phyloP scores from a whole-genome alignment of 208 protist genomes.

The Angomonas deanei region DNA sequence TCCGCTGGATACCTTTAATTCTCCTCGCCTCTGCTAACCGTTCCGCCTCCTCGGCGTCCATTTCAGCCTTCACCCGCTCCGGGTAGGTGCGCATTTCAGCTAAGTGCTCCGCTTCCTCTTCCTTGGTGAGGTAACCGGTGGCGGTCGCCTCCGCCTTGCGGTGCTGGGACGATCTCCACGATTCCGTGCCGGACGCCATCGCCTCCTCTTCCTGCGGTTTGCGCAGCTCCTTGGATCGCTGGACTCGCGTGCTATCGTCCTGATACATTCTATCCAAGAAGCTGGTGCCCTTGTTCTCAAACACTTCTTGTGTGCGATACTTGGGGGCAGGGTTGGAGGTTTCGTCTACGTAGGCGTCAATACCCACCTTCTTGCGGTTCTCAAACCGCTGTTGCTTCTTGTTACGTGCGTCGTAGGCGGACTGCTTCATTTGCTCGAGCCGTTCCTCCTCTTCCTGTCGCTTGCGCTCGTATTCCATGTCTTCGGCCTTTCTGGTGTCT shows the following conservation, averaged over 20 bases:
- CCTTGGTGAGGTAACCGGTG: constrained; percentile 50
- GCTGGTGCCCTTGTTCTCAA: constrained; percentile 46
- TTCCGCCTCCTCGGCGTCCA: constrained; percentile 22
- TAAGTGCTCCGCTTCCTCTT: constrained; percentile 56
- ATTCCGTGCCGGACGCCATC: neutral
- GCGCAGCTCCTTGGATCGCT: constrained; percentile 10
- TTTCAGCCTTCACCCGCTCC: constrained; percentile 33
- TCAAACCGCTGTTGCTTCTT: constrained; percentile 53
- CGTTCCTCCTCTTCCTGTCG: constrained; percentile 31
- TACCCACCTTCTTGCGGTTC: constrained; percentile 27
- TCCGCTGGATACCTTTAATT: constrained; percentile 36
- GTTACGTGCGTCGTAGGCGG: constrained; percentile 16
- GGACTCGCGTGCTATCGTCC: constrained; percentile 18
- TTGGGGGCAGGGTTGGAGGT: constrained; percentile 20
- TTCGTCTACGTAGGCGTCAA: constrained; percentile 24
- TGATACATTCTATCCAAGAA: constrained; percentile 38
- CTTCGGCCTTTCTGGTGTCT: constrained; percentile 26
- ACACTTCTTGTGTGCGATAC: constrained; percentile 67
- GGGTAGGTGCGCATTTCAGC: constrained; percentile 58
- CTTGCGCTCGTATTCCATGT: constrained; percentile 20
- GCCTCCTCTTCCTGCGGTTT: constrained; percentile 9
- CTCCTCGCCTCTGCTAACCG: constrained; percentile 32
- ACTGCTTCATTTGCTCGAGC: constrained; percentile 29
- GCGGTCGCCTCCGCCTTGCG: constrained; percentile 32
- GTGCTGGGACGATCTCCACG: neutral